Percentiles rank a stretch among this genome's conserved stretches.
These are phyloP conservation scores for Vigna unguiculata DNA, from an alignment of 306 rosid genomes.

Conservation along the genomic window DNA sequence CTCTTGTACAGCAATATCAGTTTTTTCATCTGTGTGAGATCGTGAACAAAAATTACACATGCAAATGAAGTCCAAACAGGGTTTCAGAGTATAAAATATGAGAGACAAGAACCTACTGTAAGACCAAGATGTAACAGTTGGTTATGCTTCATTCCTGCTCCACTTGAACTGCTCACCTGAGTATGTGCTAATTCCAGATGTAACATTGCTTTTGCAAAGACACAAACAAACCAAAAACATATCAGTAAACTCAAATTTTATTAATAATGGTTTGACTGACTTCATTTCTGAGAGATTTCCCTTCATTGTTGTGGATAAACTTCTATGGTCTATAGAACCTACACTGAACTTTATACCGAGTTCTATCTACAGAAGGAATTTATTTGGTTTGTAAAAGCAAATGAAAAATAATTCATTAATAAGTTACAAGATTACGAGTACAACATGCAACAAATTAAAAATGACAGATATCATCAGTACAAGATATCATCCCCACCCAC, in stretches of 20 bases:
- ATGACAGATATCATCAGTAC: too few species aligned
- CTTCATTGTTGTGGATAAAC: constrained; percentile 12
- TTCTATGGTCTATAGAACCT: constrained; percentile 23
- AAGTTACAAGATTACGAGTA: too few species aligned
- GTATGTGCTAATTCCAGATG: neutral
- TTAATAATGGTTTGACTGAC: constrained; percentile 18
- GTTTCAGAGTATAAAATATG: constrained; percentile 24
- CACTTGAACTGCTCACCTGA: neutral
- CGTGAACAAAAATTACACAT: constrained; percentile 98
- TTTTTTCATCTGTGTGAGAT: constrained; percentile 50
- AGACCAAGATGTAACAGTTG: neutral
- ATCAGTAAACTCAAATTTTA: constrained; percentile 6
- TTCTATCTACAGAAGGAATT: neutral
- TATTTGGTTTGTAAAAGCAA: too few species aligned
- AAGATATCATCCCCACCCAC: too few species aligned
- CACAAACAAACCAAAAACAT: neutral
- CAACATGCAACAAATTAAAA: too few species aligned
- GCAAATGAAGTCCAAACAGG: constrained; percentile 52
- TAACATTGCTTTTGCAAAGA: neutral
- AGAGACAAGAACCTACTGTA: neutral
- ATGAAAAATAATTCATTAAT: too few species aligned
- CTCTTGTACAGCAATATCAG: too few species aligned
- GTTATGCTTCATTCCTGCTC: constrained; percentile 28
- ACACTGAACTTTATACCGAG: neutral
- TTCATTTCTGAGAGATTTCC: constrained; percentile 10